Conservation (phyloP, 345 rosid genomes). For the Populus tremula region DNA sequence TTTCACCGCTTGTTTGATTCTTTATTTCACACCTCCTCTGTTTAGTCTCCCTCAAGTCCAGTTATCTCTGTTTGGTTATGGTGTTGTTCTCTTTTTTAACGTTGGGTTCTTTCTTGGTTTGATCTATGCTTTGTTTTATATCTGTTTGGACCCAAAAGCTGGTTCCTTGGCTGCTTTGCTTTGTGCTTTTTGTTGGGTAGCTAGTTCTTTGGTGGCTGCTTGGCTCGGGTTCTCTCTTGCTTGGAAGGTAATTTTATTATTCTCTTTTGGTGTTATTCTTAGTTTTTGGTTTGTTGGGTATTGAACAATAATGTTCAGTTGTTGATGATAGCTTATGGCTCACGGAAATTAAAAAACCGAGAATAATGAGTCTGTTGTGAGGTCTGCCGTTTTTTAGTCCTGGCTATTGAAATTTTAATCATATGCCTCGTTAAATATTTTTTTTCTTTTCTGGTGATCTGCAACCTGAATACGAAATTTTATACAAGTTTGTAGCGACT, state of each 20-base stretch:
- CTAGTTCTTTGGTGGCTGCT: slow-evolving; percentile 36
- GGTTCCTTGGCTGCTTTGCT: slow-evolving; percentile 60
- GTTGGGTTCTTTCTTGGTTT: slow-evolving; percentile 48
- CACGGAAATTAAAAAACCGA: not conserved
- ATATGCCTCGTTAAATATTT: not conserved
- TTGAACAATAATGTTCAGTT: not conserved
- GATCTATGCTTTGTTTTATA: slow-evolving; percentile 42
- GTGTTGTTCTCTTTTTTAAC: slow-evolving; percentile 37
- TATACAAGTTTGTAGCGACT: not conserved
- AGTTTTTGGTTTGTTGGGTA: not conserved
- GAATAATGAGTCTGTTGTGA: not conserved
- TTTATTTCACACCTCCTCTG: slow-evolving; percentile 53
- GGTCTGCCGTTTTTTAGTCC: not conserved
- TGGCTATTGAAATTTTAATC: not conserved
- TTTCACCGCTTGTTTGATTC: slow-evolving; percentile 48
- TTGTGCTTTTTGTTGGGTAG: slow-evolving; percentile 46
- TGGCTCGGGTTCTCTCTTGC: slow-evolving; percentile 52
- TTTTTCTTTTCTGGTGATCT: not conserved
- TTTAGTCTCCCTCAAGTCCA: slow-evolving; percentile 31
- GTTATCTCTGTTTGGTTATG: slow-evolving; percentile 34
- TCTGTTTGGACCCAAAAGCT: slow-evolving; percentile 51
- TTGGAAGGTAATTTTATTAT: slow-evolving; percentile 42
- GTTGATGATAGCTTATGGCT: not conserved
- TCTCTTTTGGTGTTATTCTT: not conserved
- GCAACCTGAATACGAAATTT: not conserved